phyloP scores from a whole-genome alignment of 176 grass and related monocot species.

The Secale cereale region DNA sequence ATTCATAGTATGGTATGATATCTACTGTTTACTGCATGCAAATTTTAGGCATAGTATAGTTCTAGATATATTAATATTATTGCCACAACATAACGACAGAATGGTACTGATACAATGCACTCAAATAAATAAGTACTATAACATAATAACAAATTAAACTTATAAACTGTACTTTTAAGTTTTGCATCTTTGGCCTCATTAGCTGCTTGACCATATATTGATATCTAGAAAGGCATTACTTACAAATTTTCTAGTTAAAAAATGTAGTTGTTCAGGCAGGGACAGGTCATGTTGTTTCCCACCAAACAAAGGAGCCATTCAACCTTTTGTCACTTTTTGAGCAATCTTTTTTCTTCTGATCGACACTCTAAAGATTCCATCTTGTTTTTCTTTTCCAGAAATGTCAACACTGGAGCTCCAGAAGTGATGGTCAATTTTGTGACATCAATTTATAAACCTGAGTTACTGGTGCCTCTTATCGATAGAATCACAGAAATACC shows the following conservation, averaged over 20 bases:
- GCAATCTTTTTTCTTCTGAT: conserved; percentile 10
- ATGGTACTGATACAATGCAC: not conserved
- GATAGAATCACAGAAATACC: conserved; percentile 61
- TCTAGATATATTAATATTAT: not conserved
- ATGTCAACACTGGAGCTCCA: conserved; percentile 59
- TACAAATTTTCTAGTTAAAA: not conserved
- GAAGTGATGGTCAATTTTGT: conserved; percentile 99
- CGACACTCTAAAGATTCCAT: conserved; percentile 13
- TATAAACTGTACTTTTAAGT: not conserved
- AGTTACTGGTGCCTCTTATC: conserved; percentile 70
- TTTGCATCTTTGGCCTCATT: not conserved
- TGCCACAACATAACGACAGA: not conserved
- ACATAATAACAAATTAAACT: not conserved
- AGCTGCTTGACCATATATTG: not conserved
- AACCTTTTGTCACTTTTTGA: conserved; percentile 11
- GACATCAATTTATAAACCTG: conserved; percentile 77
- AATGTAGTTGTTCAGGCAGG: conserved; percentile 11
- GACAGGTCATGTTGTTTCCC: conserved; percentile 5
- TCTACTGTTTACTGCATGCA: not conserved
- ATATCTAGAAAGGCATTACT: not conserved
- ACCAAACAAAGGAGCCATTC: conserved; percentile 20
- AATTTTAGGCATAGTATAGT: not conserved
- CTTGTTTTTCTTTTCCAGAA: conserved; percentile 47
- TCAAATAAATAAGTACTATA: not conserved
- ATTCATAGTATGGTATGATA: not conserved